Conservation (phyloP, 805 yeast genomes). For the Candida mattraensis region DNA sequence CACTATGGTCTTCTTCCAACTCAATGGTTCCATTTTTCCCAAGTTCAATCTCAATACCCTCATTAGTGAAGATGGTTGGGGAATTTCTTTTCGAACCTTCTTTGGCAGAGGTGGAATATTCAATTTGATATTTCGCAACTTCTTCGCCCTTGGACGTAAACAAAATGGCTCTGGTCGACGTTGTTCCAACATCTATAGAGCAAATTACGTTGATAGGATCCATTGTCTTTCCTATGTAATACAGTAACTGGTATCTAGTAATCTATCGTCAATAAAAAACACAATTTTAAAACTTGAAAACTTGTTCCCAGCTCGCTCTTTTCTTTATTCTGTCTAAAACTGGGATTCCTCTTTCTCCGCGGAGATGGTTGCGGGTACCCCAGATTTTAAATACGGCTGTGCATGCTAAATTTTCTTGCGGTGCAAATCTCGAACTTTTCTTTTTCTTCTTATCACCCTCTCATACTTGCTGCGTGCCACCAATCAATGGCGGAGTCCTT, state of each 20-base stretch:
- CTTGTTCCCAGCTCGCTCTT: no score
- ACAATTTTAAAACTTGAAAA: no score
- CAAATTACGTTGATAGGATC: constrained; percentile 46
- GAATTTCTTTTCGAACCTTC: constrained; percentile 37
- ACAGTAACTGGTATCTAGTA: no score
- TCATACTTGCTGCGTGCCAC: no score
- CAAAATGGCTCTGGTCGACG: constrained; percentile 84
- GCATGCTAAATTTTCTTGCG: no score
- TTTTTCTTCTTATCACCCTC: no score
- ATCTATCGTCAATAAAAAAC: no score
- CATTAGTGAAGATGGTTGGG: constrained; percentile 65
- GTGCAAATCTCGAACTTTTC: no score
- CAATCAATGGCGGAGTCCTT: no score
- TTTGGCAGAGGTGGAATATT: constrained; percentile 75
- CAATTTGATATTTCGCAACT: constrained; percentile 86
- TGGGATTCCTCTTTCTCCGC: neutral
- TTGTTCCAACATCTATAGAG: constrained; percentile 87
- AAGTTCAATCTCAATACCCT: constrained; percentile 64
- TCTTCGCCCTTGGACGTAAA: constrained; percentile 74
- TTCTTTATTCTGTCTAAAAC: no score
- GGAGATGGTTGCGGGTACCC: neutral
- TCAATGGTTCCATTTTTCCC: constrained; percentile 49
- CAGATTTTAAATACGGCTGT: neutral
- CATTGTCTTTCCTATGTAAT: no score
- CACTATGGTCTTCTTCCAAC: constrained; percentile 56